These are phyloP conservation scores for Diphasiastrum complanatum DNA, from an alignment of 83 land plant genomes.

Conservation along the genomic window DNA sequence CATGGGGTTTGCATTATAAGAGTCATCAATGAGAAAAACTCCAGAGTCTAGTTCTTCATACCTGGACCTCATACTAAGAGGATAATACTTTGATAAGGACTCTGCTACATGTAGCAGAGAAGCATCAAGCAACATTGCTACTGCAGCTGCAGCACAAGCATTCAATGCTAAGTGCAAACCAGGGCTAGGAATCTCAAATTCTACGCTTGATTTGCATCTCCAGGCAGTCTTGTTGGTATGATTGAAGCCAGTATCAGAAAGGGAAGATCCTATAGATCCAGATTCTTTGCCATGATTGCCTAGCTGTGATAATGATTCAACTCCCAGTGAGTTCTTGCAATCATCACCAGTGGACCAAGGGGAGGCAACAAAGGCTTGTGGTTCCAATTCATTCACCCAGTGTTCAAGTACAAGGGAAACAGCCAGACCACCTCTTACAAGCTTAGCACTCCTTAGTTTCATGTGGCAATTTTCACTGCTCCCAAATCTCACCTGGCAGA, in stretches of 20 bases:
- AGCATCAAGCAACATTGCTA: slow-evolving; percentile 38
- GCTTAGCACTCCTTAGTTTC: slow-evolving; percentile 10
- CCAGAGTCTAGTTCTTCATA: slow-evolving; percentile 21
- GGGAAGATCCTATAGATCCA: too few species aligned
- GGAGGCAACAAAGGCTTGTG: too few species aligned
- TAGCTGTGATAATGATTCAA: too few species aligned
- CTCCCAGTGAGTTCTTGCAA: too few species aligned
- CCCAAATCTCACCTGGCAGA: slow-evolving; percentile 26
- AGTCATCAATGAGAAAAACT: slow-evolving; percentile 39
- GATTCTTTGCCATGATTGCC: too few species aligned
- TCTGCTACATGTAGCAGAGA: slow-evolving; percentile 25
- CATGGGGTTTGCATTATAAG: slow-evolving; percentile 45
- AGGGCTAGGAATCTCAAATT: slow-evolving; percentile 40
- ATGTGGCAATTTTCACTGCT: slow-evolving; percentile 7
- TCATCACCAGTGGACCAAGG: too few species aligned
- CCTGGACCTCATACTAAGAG: slow-evolving; percentile 36
- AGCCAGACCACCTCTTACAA: slow-evolving; percentile 15
- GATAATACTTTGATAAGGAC: slow-evolving; percentile 34
- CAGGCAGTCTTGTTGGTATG: too few species aligned
- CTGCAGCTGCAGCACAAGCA: slow-evolving; percentile 57
- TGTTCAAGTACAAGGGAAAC: slow-evolving; percentile 7
- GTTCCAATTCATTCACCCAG: too few species aligned
- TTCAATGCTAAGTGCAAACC: slow-evolving; percentile 44
- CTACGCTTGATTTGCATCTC: slow-evolving; percentile 23
- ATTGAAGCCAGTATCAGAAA: too few species aligned